These are phyloP conservation scores for Ramaria sp. DNA, from an alignment of 768 basidiomycete species.

Conservation along the genomic window DNA sequence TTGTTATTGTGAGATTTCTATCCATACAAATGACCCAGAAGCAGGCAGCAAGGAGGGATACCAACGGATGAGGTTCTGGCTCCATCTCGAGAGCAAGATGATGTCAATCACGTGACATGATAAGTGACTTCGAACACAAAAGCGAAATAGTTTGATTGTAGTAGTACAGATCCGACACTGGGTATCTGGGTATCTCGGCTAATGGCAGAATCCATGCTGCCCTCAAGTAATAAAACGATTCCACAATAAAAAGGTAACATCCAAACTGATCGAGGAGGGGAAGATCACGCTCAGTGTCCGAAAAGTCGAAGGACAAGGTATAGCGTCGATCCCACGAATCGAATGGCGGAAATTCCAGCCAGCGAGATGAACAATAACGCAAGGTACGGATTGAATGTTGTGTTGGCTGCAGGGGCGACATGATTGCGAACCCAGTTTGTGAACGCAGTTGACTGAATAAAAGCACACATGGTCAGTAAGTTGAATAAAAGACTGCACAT, in stretches of 20 bases:
- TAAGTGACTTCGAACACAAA: too few species aligned
- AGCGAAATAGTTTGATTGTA: too few species aligned
- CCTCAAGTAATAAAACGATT: too few species aligned
- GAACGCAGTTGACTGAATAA: conserved; percentile 64
- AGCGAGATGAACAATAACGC: conserved; percentile 68
- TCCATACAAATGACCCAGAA: conserved; percentile 78
- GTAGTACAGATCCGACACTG: too few species aligned
- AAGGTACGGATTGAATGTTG: conserved; percentile 82
- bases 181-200: too few species aligned
- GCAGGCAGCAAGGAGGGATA: conserved; percentile 68
- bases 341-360: conserved; percentile 69
- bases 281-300: conserved; percentile 33
- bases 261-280: not conserved
- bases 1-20: not conserved
- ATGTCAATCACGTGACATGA: too few species aligned
- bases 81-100: not conserved
- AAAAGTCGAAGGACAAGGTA: conserved; percentile 72
- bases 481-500: conserved; percentile 42
- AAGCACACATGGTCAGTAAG: not conserved
- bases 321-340: conserved; percentile 68
- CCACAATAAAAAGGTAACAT: not conserved
- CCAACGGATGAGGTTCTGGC: conserved; percentile 51
- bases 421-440: conserved; percentile 57
- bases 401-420: conserved; percentile 36
- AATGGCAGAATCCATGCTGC: too few species aligned